A percentile compares a stretch with the other conserved stretches of the same genome.
Evolutionary conservation across 2,329 filamentous ascomycete genomes (phyloP).

Genomic region (Emericellopsis cladophorae): DNA sequence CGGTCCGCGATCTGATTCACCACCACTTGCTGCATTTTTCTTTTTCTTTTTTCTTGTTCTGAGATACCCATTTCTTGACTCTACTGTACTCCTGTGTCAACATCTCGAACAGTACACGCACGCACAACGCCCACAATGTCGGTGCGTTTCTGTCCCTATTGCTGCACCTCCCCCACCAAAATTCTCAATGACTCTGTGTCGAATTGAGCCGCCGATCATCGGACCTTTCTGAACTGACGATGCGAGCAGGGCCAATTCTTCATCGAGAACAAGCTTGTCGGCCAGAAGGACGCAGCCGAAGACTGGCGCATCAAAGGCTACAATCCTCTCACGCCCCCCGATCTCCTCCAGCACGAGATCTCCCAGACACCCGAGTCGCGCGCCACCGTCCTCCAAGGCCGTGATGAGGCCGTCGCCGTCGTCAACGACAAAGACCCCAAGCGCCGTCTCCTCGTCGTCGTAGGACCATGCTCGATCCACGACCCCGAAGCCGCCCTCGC

Average conservation of each 20-base stretch:
- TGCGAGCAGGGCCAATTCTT: slow-evolving; percentile 37
- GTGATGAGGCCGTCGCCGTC: slow-evolving; percentile 53
- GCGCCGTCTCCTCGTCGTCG: slow-evolving; percentile 54
- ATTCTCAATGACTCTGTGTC: slow-evolving; percentile 4
- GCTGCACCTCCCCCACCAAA: slow-evolving; percentile 4
- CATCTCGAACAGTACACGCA: background rate
- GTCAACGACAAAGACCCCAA: slow-evolving; percentile 55
- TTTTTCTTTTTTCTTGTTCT: background rate
- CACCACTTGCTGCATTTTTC: background rate
- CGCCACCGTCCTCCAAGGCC: slow-evolving; percentile 46
- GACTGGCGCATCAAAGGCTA: slow-evolving; percentile 83
- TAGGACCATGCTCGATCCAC: slow-evolving; percentile 95
- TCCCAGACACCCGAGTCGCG: slow-evolving; percentile 43
- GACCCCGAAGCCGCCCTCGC: slow-evolving; percentile 82
- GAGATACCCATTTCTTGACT: too few species aligned
- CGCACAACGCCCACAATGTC: too few species aligned
- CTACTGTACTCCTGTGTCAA: background rate
- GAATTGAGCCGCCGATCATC: slow-evolving; percentile 9
- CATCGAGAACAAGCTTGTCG: slow-evolving; percentile 68
- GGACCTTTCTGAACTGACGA: slow-evolving; percentile 4
- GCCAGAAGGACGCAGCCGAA: slow-evolving; percentile 60
- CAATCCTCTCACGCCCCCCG: slow-evolving; percentile 85
- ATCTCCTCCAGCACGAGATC: slow-evolving; percentile 92
- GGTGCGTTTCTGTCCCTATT: background rate
- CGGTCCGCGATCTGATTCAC: background rate